Evolutionary conservation across 2,329 filamentous ascomycete species (phyloP).

Genomic region (Ceratocystis smalleyi): DNA sequence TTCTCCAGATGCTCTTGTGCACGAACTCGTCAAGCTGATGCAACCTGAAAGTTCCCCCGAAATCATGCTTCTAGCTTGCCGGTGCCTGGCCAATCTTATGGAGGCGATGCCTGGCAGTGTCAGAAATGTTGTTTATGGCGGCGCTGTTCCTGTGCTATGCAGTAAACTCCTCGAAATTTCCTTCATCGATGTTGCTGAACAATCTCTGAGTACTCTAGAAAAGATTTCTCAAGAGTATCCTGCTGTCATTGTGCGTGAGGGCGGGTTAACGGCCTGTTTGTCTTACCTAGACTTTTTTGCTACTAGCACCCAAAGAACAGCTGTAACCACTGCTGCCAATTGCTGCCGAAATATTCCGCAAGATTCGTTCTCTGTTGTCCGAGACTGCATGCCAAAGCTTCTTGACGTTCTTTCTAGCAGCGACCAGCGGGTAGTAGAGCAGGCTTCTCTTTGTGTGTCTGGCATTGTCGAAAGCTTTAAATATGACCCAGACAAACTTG

Average conservation of each 20-base stretch:
- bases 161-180: constrained; percentile 91
- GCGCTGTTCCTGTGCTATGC: constrained; percentile 84
- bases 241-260: constrained; percentile 85
- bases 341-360: constrained; percentile 94
- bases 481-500: constrained; percentile 70
- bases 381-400: constrained; percentile 91
- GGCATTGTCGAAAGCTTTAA: constrained; percentile 96
- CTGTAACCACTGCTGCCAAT: constrained; percentile 92
- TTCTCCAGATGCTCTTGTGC: constrained; percentile 84
- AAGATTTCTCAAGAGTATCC: constrained; percentile 97
- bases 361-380: constrained; percentile 80
- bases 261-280: constrained; percentile 85
- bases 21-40: constrained; percentile 85
- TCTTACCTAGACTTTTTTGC: constrained; percentile 96
- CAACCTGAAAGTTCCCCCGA: constrained; percentile 78
- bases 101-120: constrained; percentile 86
- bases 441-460: constrained; percentile 88
- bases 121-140: constrained; percentile 92
- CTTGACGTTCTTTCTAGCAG: constrained; percentile 80
- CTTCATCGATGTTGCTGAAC: constrained; percentile 94
- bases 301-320: constrained; percentile 89
- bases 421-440: constrained; percentile 92
- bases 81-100: constrained; percentile 94
- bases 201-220: constrained; percentile 87
- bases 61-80: constrained; percentile 91